Evolutionary conservation across 2,329 filamentous ascomycete species (phyloP), one percentile per base, ranked within the genome.

Genomic region (Helicocarpus griseus): DNA sequence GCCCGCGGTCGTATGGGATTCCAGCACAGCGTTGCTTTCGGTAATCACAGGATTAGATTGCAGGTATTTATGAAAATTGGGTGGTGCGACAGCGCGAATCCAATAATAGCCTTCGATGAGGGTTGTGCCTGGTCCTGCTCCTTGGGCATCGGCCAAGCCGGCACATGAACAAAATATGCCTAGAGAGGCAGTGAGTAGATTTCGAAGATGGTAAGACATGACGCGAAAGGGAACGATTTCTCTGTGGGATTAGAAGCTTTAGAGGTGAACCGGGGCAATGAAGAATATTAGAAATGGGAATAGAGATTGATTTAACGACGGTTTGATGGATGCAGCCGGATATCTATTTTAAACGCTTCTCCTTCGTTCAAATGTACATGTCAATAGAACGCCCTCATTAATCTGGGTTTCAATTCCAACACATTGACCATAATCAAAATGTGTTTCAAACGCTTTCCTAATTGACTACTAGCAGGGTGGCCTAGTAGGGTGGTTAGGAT

Each of bases 21-120:
- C 73, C 50, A 82, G 69, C 26, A 80, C 66, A 1, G 79, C 79
- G 24, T 68, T 65, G 8, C 76, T 75, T 1, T 75, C 63, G 0
- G 69, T 54, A 54, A 70, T 68, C 45, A 69, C 61, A 1, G 74
- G 71, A 33, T 67, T 65, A 7, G 75, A 75, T 64, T 79, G 75
- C 2, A 79, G 68, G 60, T 78, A 79, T 55, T 73, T 74, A 66
- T 78, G 76, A 63, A 74, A 82, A 64, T 82, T 81, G 35, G 79
- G 79, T 0, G 72, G 63, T 26, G 70, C 75, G 2, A 82, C 78
- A 0, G 75, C 78, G 6, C 79, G 76, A 57, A 82, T 41, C 50
- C 50, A 52, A 22, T 52, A 52, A 24, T 49, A 48, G 8, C 46
- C 50, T 8, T 21, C 28, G n/a, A 50, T 31, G 14, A 52, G 45